Conservation (phyloP, 2,329 filamentous ascomycete species). For the Colletotrichum sp. region DNA sequence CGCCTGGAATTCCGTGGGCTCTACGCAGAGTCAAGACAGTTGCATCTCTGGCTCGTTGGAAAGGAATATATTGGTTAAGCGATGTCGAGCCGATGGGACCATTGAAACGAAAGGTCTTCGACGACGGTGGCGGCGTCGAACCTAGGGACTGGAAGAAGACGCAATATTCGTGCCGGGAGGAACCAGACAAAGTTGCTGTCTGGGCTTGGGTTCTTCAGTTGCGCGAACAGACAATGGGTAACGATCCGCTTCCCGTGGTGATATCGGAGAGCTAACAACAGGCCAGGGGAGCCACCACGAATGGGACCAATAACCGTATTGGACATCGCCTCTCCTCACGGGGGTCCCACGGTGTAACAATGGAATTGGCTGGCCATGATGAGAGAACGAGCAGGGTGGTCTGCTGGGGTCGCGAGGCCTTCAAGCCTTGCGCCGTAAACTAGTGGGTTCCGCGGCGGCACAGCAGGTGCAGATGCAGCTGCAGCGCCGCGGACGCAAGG, state of each 20-base stretch:
- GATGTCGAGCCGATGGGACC: not conserved
- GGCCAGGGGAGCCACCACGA: not conserved
- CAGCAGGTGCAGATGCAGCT: not conserved
- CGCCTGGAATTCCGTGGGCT: not conserved
- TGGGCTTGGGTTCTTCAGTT: not conserved
- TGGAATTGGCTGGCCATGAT: not conserved
- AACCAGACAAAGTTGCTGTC: not conserved
- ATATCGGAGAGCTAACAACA: not conserved
- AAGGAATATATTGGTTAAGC: not conserved
- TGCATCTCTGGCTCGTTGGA: not conserved
- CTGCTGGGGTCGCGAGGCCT: not conserved
- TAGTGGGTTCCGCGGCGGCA: not conserved
- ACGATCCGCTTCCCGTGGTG: conserved; percentile 9
- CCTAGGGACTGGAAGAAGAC: not conserved
- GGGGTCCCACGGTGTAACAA: not conserved
- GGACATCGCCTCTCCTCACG: not conserved
- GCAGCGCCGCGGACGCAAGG: not conserved
- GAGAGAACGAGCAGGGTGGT: not conserved
- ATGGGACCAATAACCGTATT: conserved; percentile 7
- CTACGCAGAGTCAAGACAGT: not conserved
- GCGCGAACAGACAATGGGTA: conserved; percentile 17
- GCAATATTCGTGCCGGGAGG: not conserved
- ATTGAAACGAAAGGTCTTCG: not conserved
- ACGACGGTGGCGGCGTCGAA: not conserved
- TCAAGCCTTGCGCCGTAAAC: not conserved